A percentile compares a stretch with the other conserved stretches of the same genome.
phyloP scores from a whole-genome alignment of 441 rosid genomes.

The Pelargonium fulgidum region DNA sequence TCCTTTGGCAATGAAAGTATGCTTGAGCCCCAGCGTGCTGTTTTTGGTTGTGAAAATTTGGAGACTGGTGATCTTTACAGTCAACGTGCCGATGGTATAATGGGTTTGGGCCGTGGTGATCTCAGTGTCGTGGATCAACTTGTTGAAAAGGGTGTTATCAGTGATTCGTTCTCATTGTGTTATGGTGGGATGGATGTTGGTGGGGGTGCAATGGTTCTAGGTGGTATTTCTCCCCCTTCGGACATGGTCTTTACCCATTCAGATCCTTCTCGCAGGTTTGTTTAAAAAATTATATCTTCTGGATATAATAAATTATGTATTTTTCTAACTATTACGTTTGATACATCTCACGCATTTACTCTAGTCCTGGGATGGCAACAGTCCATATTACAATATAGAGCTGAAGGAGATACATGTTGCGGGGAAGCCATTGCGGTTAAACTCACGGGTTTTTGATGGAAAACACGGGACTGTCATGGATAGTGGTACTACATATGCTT shows the following conservation, averaged over 20 bases:
- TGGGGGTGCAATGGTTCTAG: slow-evolving; percentile 95
- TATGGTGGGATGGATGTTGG: slow-evolving; percentile 94
- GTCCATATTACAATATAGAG: slow-evolving; percentile 92
- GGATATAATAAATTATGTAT: slow-evolving; percentile 23
- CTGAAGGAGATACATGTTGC: slow-evolving; percentile 87
- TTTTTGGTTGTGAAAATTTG: slow-evolving; percentile 80
- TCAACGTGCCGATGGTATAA: slow-evolving; percentile 90
- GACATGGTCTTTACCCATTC: slow-evolving; percentile 69
- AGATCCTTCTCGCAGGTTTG: slow-evolving; percentile 74
- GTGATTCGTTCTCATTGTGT: slow-evolving; percentile 81
- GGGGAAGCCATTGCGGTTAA: slow-evolving; percentile 63
- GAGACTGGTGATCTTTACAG: slow-evolving; percentile 91
- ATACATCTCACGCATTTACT: slow-evolving; percentile 84
- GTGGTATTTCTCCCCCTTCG: slow-evolving; percentile 56
- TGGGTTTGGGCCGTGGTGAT: slow-evolving; percentile 88
- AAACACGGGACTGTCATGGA: slow-evolving; percentile 73
- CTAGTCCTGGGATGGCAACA: slow-evolving; percentile 95
- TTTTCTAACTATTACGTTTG: slow-evolving; percentile 48
- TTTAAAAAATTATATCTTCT: slow-evolving; percentile 27
- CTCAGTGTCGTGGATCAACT: slow-evolving; percentile 84
- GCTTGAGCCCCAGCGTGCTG: slow-evolving; percentile 64
- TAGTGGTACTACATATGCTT: slow-evolving; percentile 89
- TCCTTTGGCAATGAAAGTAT: slow-evolving; percentile 83
- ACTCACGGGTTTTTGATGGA: slow-evolving; percentile 60
- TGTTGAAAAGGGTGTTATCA: slow-evolving; percentile 65